Evolutionary conservation across 2,329 filamentous ascomycete species (phyloP).

Genomic region (Cordyceps fumosorosea): DNA sequence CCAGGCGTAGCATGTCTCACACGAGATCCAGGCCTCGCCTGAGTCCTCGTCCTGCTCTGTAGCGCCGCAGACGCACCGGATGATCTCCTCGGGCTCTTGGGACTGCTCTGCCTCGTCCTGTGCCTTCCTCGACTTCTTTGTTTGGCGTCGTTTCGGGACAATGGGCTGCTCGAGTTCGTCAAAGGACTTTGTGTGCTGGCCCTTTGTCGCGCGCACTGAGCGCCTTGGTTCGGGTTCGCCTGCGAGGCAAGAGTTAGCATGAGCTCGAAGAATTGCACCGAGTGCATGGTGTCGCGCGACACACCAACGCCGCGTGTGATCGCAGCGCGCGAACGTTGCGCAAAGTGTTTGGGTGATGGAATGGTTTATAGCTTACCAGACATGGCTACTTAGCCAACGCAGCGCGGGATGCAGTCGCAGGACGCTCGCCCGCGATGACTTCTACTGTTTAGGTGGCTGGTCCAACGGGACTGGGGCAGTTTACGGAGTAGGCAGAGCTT

Average conservation of each 20-base stretch:
- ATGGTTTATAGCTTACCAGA: constrained; percentile 13
- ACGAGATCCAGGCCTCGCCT: constrained; percentile 90
- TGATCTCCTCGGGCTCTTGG: constrained; percentile 56
- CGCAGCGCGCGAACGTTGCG: neutral
- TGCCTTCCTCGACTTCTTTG: constrained; percentile 52
- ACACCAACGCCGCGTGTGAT: neutral
- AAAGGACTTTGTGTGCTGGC: constrained; percentile 84
- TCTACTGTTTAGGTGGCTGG: constrained; percentile 10
- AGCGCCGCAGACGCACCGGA: constrained; percentile 89
- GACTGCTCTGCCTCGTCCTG: constrained; percentile 40
- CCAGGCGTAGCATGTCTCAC: constrained; percentile 88
- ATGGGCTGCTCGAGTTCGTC: constrained; percentile 62
- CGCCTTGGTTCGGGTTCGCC: constrained; percentile 72
- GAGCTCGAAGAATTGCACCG: constrained; percentile 18
- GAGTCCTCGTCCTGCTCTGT: constrained; percentile 80
- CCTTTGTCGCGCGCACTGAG: constrained; percentile 93
- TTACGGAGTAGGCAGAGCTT: constrained; percentile 12
- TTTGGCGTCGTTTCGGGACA: constrained; percentile 46
- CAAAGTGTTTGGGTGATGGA: neutral
- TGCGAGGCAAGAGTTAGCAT: constrained; percentile 16
- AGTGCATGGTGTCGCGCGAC: constrained; percentile 13
- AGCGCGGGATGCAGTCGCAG: neutral
- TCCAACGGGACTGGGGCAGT: constrained; percentile 3
- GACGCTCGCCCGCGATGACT: neutral
- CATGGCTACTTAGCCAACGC: constrained; percentile 6